Evolutionary conservation across 2,329 filamentous ascomycete genomes (phyloP).

Genomic region (Cladorrhinum sp.): DNA sequence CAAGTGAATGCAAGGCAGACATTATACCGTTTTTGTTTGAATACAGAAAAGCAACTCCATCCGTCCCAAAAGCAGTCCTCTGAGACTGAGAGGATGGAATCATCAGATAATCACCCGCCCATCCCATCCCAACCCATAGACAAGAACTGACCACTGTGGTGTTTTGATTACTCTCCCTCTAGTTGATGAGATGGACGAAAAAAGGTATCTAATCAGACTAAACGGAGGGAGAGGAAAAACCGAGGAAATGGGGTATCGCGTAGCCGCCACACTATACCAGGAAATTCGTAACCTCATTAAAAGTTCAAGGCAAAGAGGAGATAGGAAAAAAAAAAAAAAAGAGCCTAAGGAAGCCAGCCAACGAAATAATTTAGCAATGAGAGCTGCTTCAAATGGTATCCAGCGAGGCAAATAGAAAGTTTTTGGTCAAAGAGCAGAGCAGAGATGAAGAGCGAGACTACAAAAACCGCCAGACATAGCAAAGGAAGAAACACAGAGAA

Average conservation of each 20-base stretch:
- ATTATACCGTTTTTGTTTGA: too few species aligned
- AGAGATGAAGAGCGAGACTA: slow-evolving; percentile 15
- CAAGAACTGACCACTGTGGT: not conserved
- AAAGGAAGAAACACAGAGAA: slow-evolving; percentile 16
- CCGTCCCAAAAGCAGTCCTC: too few species aligned
- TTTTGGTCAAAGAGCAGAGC: slow-evolving; percentile 8
- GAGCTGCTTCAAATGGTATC: not conserved
- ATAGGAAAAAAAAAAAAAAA: not conserved
- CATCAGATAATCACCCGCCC: too few species aligned
- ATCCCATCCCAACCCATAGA: not conserved
- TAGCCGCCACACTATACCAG: not conserved
- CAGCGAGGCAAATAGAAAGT: slow-evolving; percentile 14
- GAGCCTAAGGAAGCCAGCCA: not conserved
- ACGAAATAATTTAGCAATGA: not conserved
- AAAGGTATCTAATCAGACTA: not conserved
- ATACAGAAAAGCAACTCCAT: not conserved
- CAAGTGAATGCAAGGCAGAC: too few species aligned
- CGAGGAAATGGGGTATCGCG: not conserved
- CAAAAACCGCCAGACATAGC: slow-evolving; percentile 23
- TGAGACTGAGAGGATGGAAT: too few species aligned
- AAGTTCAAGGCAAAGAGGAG: not conserved
- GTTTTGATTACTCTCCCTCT: not conserved
- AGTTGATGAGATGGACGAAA: not conserved
- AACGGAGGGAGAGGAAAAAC: not conserved
- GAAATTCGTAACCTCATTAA: not conserved